phyloP scores from a whole-genome alignment of 2,329 filamentous ascomycete species.

The Leptographium wingfieldii region DNA sequence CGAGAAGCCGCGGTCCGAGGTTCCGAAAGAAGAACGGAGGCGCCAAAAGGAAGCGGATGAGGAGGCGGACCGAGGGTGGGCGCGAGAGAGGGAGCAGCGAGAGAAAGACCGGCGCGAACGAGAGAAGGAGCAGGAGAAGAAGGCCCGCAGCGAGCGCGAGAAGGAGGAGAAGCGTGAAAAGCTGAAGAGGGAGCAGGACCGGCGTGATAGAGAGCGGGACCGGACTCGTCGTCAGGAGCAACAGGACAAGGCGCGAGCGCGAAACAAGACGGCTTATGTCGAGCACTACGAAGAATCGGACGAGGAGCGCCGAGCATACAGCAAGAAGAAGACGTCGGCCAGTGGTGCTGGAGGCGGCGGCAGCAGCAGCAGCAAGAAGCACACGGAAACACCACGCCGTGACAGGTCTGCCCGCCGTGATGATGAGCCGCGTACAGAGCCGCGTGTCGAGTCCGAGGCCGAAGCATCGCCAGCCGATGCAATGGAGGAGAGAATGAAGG shows the following conservation, averaged over 20 bases:
- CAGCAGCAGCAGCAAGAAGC: slow-evolving; percentile 18
- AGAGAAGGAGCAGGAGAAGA: slow-evolving; percentile 22
- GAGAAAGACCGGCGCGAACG: slow-evolving; percentile 17
- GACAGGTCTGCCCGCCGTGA: slow-evolving; percentile 11
- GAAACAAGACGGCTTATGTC: slow-evolving; percentile 14
- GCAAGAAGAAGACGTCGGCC: slow-evolving; percentile 14
- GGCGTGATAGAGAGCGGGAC: slow-evolving; percentile 16
- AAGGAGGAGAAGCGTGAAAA: slow-evolving; percentile 23
- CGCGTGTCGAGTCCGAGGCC: not conserved
- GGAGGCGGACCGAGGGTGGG: slow-evolving; percentile 13
- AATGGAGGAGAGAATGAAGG: slow-evolving; percentile 7
- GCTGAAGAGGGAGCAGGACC: slow-evolving; percentile 18
- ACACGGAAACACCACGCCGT: slow-evolving; percentile 14
- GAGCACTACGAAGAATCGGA: slow-evolving; percentile 16
- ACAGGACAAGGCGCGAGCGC: slow-evolving; percentile 16
- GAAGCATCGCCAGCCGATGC: slow-evolving; percentile 4
- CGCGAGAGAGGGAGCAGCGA: slow-evolving; percentile 23
- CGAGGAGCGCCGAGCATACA: slow-evolving; percentile 13
- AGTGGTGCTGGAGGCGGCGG: not conserved
- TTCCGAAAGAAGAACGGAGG: slow-evolving; percentile 16
- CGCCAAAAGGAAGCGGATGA: slow-evolving; percentile 19
- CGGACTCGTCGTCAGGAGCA: slow-evolving; percentile 15
- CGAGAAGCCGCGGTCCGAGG: slow-evolving; percentile 16
- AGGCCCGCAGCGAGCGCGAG: slow-evolving; percentile 10
- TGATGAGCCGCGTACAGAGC: not conserved